A percentile compares a stretch with the other conserved stretches of the same genome.
Conservation (phyloP, 1,284 basidiomycete species). For the Abortiporus biennis region DNA sequence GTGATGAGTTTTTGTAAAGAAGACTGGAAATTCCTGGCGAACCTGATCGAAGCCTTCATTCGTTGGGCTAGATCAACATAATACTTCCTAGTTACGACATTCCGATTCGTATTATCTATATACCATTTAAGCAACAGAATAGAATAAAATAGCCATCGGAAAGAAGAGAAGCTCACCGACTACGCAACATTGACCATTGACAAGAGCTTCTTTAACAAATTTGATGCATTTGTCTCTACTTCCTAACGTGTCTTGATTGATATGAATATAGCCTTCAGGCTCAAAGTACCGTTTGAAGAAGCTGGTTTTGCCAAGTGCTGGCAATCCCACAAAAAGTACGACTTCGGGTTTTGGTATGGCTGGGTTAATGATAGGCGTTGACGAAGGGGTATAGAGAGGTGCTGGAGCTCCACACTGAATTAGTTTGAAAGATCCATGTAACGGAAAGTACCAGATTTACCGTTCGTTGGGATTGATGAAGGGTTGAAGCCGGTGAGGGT, state of each 20-base stretch:
- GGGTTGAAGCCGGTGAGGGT: conserved; percentile 56
- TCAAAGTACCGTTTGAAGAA: conserved; percentile 72
- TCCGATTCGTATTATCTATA: conserved; percentile 84
- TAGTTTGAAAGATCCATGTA: conserved; percentile 1
- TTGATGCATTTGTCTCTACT: conserved; percentile 72
- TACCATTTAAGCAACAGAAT: not conserved
- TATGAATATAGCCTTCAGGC: conserved; percentile 66
- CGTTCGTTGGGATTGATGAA: conserved; percentile 35
- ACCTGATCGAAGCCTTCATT: conserved; percentile 53
- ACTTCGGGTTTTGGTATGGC: conserved; percentile 39
- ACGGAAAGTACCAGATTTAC: conserved; percentile 25
- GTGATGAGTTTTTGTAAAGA: not conserved
- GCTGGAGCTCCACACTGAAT: conserved; percentile 32
- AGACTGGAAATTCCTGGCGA: conserved; percentile 6
- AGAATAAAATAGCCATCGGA: not conserved
- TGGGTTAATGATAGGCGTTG: conserved; percentile 50
- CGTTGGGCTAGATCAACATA: conserved; percentile 67
- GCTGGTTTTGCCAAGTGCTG: conserved; percentile 83
- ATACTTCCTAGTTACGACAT: conserved; percentile 56
- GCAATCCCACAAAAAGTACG: conserved; percentile 85
- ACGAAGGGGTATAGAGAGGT: conserved; percentile 55
- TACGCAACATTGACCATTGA: conserved; percentile 61
- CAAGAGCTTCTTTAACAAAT: conserved; percentile 51
- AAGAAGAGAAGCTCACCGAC: conserved; percentile 46
- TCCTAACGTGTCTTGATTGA: conserved; percentile 83